Base-by-base conservation (phyloP, 768 basidiomycete genomes). In the Podaxis sp. region DNA sequence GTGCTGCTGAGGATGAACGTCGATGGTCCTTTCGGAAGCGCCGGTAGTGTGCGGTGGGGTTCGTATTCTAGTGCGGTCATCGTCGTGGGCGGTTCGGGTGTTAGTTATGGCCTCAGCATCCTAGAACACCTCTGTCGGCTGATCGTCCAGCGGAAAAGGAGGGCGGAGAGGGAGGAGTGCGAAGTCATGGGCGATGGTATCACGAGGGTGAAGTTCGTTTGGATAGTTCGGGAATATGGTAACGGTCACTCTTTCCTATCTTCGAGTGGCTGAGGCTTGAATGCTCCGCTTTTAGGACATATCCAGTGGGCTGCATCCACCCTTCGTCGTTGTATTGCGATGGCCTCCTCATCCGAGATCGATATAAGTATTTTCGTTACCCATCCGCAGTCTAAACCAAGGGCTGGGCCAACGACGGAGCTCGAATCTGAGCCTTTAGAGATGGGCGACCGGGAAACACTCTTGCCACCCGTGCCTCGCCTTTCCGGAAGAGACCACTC, bases 221-320 rank as follows among this genome's bases (percentile, higher is more conserved):
- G 91, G 91, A 81, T 92, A 49, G 77, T 91, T 22, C 80, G 89
- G 42, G 92, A 92, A 68, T 92, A 86, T 68, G 82, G 90, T 90
- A 63, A 73, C 2, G 8, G 88, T 77, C 1, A 13, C 26, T 59
- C 49, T 42, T 13, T 19, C 58, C 24, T 51, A 19, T 42, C 30
- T 55, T 17, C 44, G 24, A 26, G 17, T 17, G 30, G 8, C 9
- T 5, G 46, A 28, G n/a, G 33, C 33, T 51, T 4, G 26, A 19
- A 15, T 13, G 12, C 17, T 44, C 42, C n/a, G 13, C 7, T 12
- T n/a, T 40, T 36, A 63, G 61, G 61, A 6, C 61, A 93, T 65
- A 78, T 93, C 33, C 85, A 88, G 59, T 93, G 91, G 91, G 86
- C 88, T 63, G 89, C 92, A 2, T 77, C 85, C 7, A 76, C 83